A percentile compares a stretch with the other conserved stretches of the same genome.
phyloP scores from a whole-genome alignment of 495 filamentous ascomycete species.

The Pyrenula aspistea region DNA sequence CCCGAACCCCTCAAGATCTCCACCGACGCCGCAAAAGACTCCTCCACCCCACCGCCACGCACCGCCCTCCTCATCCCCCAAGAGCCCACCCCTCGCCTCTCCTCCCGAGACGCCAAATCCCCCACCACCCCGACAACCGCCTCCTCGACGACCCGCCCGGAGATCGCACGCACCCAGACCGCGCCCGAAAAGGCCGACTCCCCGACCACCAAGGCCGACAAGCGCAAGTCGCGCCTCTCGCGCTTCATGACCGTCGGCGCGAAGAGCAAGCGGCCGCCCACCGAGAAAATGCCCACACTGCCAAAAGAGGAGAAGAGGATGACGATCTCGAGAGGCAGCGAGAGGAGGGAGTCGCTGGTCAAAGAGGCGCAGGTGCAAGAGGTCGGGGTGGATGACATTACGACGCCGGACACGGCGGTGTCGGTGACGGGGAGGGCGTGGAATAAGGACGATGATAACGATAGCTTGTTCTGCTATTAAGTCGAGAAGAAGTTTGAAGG shows the following conservation, averaged over 20 bases:
- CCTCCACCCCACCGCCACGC: not conserved
- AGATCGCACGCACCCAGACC: not conserved
- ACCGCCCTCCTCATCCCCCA: not conserved
- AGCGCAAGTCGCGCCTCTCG: not conserved
- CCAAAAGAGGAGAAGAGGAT: conserved; percentile 1
- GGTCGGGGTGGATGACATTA: not conserved
- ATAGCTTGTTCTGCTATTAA: not conserved
- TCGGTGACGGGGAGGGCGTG: not conserved
- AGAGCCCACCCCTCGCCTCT: conserved; percentile 1
- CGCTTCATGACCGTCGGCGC: not conserved
- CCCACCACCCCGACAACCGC: conserved; percentile 1
- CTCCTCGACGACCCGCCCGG: not conserved
- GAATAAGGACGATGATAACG: not conserved
- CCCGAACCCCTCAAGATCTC: not conserved
- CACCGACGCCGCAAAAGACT: conserved; percentile 4
- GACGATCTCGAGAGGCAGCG: not conserved
- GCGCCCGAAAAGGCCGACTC: not conserved
- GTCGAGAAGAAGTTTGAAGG: too few species aligned
- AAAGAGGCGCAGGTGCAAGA: not conserved
- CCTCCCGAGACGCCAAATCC: not conserved
- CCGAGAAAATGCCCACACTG: not conserved
- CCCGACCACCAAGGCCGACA: conserved; percentile 1
- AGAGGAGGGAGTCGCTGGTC: not conserved
- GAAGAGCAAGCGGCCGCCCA: not conserved
- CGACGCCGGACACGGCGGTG: not conserved